phyloP scores from a whole-genome alignment of 2,329 filamentous ascomycete species.

The Calonectria pseudoturangicola region DNA sequence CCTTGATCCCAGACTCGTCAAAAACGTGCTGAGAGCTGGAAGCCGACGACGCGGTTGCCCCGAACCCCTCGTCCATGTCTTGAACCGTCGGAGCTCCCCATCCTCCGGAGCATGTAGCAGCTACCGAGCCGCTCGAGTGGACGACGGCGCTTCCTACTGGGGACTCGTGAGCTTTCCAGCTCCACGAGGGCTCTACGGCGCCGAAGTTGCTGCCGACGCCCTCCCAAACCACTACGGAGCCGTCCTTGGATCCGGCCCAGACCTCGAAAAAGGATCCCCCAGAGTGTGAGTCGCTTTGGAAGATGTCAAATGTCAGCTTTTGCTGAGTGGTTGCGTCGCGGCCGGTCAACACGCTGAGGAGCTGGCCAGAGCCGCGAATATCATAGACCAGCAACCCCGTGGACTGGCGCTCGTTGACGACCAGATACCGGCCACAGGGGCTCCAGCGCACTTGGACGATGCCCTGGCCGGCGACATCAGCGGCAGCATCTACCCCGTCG shows the following conservation, averaged over 20 bases:
- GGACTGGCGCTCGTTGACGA: conserved; percentile 77
- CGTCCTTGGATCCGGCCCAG: conserved; percentile 76
- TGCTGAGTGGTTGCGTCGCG: conserved; percentile 73
- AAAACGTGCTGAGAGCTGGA: conserved; percentile 44
- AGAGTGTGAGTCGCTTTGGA: conserved; percentile 60
- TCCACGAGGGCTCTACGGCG: conserved; percentile 66
- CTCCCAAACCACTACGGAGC: conserved; percentile 76
- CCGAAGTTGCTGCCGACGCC: conserved; percentile 70
- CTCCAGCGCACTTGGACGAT: conserved; percentile 78
- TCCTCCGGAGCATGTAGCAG: conserved; percentile 74
- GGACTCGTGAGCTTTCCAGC: conserved; percentile 68
- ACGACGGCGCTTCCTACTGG: conserved; percentile 70
- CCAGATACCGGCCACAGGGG: conserved; percentile 76
- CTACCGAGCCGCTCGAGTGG: conserved; percentile 73
- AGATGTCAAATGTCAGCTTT: conserved; percentile 73
- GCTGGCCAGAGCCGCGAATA: conserved; percentile 73
- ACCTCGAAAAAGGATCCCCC: conserved; percentile 71
- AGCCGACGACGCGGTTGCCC: conserved; percentile 12
- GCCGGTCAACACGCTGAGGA: conserved; percentile 73
- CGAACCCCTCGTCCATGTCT: conserved; percentile 39
- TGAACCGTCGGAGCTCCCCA: conserved; percentile 63
- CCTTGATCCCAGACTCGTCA: conserved; percentile 51
- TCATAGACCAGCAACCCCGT: conserved; percentile 77
- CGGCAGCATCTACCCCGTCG: conserved; percentile 70
- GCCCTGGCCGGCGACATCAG: conserved; percentile 75